These are phyloP conservation scores for Teratosphaeria pseudoeucalypti DNA, from an alignment of 2,329 filamentous ascomycete genomes.

Conservation along the genomic window DNA sequence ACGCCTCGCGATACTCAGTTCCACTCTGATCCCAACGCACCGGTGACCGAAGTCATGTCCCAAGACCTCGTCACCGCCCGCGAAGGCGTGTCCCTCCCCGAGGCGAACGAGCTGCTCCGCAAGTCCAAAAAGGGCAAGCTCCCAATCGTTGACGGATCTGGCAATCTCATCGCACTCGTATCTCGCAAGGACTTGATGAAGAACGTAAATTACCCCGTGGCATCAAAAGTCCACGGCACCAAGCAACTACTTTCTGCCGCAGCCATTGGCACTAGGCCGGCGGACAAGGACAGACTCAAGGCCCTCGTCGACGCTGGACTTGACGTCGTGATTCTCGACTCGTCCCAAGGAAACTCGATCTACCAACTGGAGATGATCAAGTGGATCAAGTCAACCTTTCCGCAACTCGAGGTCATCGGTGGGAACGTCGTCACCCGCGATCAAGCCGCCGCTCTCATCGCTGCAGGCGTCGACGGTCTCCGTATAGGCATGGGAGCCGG, in stretches of 20 bases:
- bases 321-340: conserved; percentile 91
- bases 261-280: conserved; percentile 86
- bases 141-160: conserved; percentile 39
- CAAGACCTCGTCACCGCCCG: conserved; percentile 84
- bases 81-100: conserved; percentile 68
- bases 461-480: conserved; percentile 87
- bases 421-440: conserved; percentile 98
- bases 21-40: conserved; percentile 60
- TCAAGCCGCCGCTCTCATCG: conserved; percentile 85
- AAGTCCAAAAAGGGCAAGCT: conserved; percentile 85
- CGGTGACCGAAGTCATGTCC: conserved; percentile 87
- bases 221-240: conserved; percentile 90
- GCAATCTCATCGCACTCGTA: conserved; percentile 64
- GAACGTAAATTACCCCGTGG: conserved; percentile 93
- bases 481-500: conserved; percentile 98
- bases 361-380: conserved; percentile 99
- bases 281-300: conserved; percentile 78
- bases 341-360: conserved; percentile 95
- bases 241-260: conserved; percentile 96
- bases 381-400: conserved; percentile 82
- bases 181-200: conserved; percentile 95
- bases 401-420: conserved; percentile 83
- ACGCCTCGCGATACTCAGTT: conserved; percentile 98
- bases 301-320: conserved; percentile 89
- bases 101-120: conserved; percentile 88